Percentiles rank a stretch among this genome's conserved stretches.
These are phyloP conservation scores for Saksenaea oblongispora DNA, from an alignment of 371 early-diverging fungal species.

Conservation along the genomic window DNA sequence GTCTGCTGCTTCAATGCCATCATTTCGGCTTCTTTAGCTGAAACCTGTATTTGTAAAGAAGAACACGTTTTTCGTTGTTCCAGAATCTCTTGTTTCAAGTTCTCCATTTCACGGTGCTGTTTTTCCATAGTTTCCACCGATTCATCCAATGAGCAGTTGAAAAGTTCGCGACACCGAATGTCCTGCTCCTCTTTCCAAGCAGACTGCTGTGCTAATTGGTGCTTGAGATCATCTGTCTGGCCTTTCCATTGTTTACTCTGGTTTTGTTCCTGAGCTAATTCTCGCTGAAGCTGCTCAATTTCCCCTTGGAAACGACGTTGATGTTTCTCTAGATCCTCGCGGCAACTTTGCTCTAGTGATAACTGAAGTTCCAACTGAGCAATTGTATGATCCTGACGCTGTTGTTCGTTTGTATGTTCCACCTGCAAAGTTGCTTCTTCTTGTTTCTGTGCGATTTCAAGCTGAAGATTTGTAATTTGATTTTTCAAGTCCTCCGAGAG, in stretches of 20 bases:
- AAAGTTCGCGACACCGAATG: neutral
- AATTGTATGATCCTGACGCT: constrained; percentile 2
- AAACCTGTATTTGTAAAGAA: neutral
- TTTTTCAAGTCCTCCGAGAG: neutral
- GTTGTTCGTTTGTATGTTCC: neutral
- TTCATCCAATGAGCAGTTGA: neutral
- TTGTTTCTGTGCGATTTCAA: neutral
- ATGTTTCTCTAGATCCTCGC: neutral
- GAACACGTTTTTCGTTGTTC: neutral
- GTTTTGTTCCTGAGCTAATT: neutral
- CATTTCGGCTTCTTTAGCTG: neutral
- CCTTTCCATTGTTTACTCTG: neutral
- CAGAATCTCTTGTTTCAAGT: neutral
- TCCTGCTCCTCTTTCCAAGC: neutral
- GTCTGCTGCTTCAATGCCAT: neutral
- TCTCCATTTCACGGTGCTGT: neutral
- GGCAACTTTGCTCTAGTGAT: neutral
- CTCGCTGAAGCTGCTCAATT: neutral
- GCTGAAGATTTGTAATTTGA: neutral
- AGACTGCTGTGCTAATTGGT: neutral
- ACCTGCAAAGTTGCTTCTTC: neutral
- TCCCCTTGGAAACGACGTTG: neutral
- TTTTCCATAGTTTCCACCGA: neutral
- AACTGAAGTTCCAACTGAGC: neutral
- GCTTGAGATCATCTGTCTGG: neutral